phyloP scores from a whole-genome alignment of 129 eudicot genomes.

The Flaveria ramosissima region DNA sequence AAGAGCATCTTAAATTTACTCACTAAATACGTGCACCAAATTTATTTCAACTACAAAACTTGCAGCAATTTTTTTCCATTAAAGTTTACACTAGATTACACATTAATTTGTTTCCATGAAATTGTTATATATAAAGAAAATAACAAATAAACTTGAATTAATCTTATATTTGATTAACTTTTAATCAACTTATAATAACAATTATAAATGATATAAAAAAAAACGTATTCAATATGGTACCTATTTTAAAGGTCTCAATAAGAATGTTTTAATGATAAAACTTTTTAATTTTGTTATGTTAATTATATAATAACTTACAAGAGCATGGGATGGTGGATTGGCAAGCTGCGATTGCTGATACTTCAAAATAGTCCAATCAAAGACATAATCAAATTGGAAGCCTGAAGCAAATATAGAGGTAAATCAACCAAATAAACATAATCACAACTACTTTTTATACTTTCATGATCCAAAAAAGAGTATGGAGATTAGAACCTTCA shows the following conservation, averaged over 20 bases:
- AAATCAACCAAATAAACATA: background rate
- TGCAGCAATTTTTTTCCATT: background rate
- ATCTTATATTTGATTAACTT: too few species aligned
- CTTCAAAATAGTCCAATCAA: conserved; percentile 95
- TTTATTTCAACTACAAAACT: too few species aligned
- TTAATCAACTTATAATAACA: too few species aligned
- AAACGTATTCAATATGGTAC: too few species aligned
- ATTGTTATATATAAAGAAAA: too few species aligned
- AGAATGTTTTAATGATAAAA: background rate
- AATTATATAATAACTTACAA: conserved; percentile 45
- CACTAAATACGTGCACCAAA: background rate
- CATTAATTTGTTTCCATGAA: too few species aligned
- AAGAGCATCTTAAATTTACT: background rate
- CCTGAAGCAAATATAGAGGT: conserved; percentile 43
- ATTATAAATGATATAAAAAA: background rate
- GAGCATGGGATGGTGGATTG: conserved; percentile 87
- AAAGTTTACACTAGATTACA: too few species aligned
- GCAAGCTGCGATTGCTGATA: conserved; percentile 93
- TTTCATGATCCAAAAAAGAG: background rate
- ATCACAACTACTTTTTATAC: background rate
- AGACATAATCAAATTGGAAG: conserved; percentile 90
- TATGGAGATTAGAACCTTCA: conserved; percentile 55
- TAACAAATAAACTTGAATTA: background rate
- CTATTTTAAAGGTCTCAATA: background rate
- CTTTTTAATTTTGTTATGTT: background rate